Conservation (phyloP, 352 stramenopile species). For the Phytopythium montanum region DNA sequence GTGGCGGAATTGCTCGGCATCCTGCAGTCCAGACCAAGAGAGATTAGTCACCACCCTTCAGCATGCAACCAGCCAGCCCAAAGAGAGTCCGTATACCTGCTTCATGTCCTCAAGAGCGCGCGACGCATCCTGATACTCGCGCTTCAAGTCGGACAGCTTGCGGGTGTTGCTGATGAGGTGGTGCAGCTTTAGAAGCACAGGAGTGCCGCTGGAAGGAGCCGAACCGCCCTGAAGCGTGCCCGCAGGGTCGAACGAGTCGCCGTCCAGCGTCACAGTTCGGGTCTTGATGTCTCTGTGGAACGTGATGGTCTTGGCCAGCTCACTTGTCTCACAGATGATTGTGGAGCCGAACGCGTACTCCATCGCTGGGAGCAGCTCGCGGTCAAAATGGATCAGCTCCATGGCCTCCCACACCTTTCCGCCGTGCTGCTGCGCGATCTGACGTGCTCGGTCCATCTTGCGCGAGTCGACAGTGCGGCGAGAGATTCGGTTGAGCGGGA, state of each 20-base stretch:
- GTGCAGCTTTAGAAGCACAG: constrained; percentile 81
- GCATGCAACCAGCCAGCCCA: constrained; percentile 1
- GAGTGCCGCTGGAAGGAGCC: constrained; percentile 64
- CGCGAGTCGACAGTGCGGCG: constrained; percentile 64
- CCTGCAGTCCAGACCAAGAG: constrained; percentile 19
- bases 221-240: constrained; percentile 95
- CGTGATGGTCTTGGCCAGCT: constrained; percentile 85
- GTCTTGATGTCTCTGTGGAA: constrained; percentile 93
- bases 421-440: constrained; percentile 87
- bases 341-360: constrained; percentile 98
- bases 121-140: constrained; percentile 61
- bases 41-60: background rate
- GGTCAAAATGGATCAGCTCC: constrained; percentile 96
- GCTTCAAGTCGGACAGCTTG: constrained; percentile 60
- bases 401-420: constrained; percentile 92
- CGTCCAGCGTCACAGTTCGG: constrained; percentile 96
- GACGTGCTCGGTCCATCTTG: constrained; percentile 77
- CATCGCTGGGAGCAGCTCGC: constrained; percentile 94
- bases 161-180: constrained; percentile 71
- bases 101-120: constrained; percentile 63
- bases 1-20: constrained; percentile 68
- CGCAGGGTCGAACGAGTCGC: constrained; percentile 97
- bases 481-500: constrained; percentile 98
- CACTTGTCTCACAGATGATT: constrained; percentile 97
- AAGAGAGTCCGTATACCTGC: constrained; percentile 29